Evolutionary conservation across 768 basidiomycete genomes (phyloP).

Genomic region (Kwoniella europaea): DNA sequence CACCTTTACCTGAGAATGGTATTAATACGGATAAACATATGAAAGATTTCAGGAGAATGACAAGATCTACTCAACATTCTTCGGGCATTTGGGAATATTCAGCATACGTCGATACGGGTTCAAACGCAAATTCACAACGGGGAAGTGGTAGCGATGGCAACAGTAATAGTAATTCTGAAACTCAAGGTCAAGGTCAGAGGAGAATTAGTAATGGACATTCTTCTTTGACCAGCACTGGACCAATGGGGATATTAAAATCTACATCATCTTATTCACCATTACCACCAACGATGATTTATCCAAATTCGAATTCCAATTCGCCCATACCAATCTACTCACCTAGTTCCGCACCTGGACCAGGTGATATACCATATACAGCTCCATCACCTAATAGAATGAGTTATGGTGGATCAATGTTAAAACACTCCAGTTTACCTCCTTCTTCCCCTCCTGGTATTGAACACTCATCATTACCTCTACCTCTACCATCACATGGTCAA

Average conservation of each 20-base stretch:
- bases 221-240: background rate
- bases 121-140: background rate
- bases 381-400: background rate
- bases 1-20: background rate
- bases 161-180: background rate
- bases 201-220: background rate
- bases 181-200: background rate
- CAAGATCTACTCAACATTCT: slow-evolving; percentile 13
- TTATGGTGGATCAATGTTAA: slow-evolving; percentile 1
- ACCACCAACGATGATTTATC: slow-evolving; percentile 5
- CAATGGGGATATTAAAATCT: background rate
- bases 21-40: background rate
- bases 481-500: background rate
- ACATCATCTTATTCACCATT: background rate
- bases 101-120: slow-evolving; percentile 12
- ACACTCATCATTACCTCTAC: background rate
- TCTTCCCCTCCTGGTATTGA: background rate
- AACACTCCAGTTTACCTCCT: background rate
- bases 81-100: slow-evolving; percentile 25
- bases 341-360: background rate
- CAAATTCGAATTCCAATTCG: background rate
- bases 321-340: background rate
- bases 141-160: background rate
- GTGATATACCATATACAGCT: background rate
- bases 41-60: slow-evolving; percentile 9